Evolutionary conservation across 768 basidiomycete species (phyloP).

Genomic region (Lyophyllum decastes): DNA sequence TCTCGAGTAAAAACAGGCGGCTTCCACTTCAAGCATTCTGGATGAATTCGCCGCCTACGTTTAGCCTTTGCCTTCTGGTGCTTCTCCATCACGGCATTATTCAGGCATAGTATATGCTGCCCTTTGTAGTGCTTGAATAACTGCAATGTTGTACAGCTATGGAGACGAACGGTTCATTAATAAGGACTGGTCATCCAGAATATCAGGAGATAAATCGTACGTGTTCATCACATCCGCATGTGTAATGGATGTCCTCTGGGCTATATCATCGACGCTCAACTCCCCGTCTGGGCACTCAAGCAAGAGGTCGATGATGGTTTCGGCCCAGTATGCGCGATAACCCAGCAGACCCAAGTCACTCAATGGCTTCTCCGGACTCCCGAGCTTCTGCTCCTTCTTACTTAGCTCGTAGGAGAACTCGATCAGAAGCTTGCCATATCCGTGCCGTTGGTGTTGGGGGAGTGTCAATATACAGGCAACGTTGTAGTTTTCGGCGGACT

Average conservation of each 20-base stretch:
- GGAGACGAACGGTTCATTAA: background rate
- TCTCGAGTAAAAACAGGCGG: slow-evolving; percentile 92
- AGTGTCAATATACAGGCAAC: slow-evolving; percentile 99
- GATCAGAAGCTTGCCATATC: slow-evolving; percentile 93
- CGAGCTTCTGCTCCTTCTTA: slow-evolving; percentile 94
- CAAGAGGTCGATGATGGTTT: slow-evolving; percentile 91
- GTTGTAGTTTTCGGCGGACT: slow-evolving; percentile 97
- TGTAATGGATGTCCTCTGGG: slow-evolving; percentile 92
- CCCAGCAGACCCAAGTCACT: slow-evolving; percentile 90
- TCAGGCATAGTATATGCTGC: slow-evolving; percentile 89
- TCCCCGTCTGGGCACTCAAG: slow-evolving; percentile 74
- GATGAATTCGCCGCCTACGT: slow-evolving; percentile 73
- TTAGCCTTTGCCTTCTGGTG: slow-evolving; percentile 85
- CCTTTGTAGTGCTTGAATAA: slow-evolving; percentile 97
- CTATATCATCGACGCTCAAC: slow-evolving; percentile 95
- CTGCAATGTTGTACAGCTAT: slow-evolving; percentile 91
- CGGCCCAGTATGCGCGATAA: slow-evolving; percentile 97
- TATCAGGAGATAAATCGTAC: slow-evolving; percentile 50
- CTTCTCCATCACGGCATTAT: slow-evolving; percentile 88
- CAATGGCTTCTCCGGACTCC: slow-evolving; percentile 97
- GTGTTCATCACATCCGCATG: slow-evolving; percentile 98
- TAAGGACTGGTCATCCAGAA: background rate
- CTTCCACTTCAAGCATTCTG: slow-evolving; percentile 88
- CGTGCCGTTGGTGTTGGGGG: slow-evolving; percentile 96
- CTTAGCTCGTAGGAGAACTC: slow-evolving; percentile 98